Evolutionary conservation across 2,329 filamentous ascomycete species (phyloP), one percentile per base, ranked within the genome.

Genomic region (Colletotrichum sp.): DNA sequence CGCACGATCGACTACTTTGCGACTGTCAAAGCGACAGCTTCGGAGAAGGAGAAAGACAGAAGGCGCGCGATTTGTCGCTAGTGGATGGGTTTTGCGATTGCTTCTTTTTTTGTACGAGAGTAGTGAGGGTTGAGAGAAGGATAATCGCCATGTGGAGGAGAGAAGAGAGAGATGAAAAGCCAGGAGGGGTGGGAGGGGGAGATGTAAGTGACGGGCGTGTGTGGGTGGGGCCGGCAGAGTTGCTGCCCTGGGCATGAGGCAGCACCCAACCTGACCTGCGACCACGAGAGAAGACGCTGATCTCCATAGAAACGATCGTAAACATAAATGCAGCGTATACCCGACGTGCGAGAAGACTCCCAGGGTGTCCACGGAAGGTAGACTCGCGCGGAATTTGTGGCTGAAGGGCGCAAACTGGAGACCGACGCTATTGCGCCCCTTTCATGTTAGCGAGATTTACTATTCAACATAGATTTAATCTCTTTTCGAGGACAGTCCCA

Each of bases 1-100:
- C 3, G 9, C 44, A 12, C 0, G 1, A 13, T n/a, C 44, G 10
- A 49, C 18, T 13, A 2, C 0, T n/a, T 1, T 12, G n/a, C 44
- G 2, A 21, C 44, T 49, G 10, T 49, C 6, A 21, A 21, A 49
- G 44, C 1, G 44, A 49, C 44, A 49, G 44, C 9, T 21, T 2
- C 10, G 9, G 9, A 49, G 44, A 21, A 12, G n/a, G 18, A 49
- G 44, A 3, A 49, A 49, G n/a, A 49, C n/a, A 7, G 9, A 49
- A 49, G n/a, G 18, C 44, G 10, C 18, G 44, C n/a, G 10, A 3
- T 49, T n/a, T 21, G 9, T 49, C 10, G 10, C 18, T 3, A 2
- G 0, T 49, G n/a, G 44, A 1, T 49, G n/a, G n/a, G 6, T 12
- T 49, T 21, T 7, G n/a, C n/a, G 6, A 49, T 49, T 21, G 44